A percentile compares a stretch with the other conserved stretches of the same genome.
phyloP scores from a whole-genome alignment of 805 yeast genomes.

The Dipodascus albidus region DNA sequence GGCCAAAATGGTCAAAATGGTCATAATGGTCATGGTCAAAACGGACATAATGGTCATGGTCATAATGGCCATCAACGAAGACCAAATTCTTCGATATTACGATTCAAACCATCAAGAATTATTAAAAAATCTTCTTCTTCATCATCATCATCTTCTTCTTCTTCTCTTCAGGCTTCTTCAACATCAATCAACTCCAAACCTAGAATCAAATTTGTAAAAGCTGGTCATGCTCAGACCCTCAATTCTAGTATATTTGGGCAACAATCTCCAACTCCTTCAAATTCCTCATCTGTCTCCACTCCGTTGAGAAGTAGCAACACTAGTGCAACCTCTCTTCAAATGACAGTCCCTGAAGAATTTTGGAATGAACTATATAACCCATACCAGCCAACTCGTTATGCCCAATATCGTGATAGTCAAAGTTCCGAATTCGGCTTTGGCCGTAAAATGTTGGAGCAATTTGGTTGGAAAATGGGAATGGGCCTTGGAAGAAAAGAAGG shows the following conservation, averaged over 20 bases:
- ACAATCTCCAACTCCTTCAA: neutral
- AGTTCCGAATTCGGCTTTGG: neutral
- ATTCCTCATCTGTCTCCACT: neutral
- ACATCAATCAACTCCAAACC: neutral
- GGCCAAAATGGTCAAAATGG: neutral
- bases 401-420: neutral
- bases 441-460: neutral
- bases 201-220: neutral
- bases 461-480: neutral
- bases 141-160: neutral
- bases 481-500: neutral
- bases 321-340: neutral
- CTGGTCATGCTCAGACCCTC: neutral
- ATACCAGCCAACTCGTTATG: neutral
- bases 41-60: neutral
- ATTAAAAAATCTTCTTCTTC: too few species aligned
- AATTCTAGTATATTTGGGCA: neutral
- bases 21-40: neutral
- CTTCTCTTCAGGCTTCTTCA: neutral
- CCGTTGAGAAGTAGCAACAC: neutral
- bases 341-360: neutral
- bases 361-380: neutral
- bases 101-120: neutral
- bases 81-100: neutral
- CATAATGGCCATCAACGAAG: too few species aligned